Evolutionary conservation across 2,329 filamentous ascomycete genomes (phyloP), one percentile per base, ranked within the genome.

Genomic region (Basipetospora chlamydospora): DNA sequence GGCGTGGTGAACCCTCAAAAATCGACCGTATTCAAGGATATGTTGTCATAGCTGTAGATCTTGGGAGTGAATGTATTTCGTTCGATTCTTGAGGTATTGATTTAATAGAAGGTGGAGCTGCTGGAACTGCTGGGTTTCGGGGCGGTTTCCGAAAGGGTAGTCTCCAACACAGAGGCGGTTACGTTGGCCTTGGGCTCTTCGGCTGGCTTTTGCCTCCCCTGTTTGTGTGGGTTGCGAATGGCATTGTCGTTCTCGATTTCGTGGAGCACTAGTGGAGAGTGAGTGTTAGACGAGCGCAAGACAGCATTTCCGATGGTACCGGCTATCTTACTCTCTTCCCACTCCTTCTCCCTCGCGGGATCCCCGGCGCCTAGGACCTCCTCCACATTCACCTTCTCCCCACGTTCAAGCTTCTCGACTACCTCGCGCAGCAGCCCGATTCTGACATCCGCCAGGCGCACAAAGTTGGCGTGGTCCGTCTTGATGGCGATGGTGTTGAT

Each of bases 401-500:
- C 81, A 29, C 60, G 68, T 44, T 81, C 73, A 22, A 87, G 66
- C 46, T 66, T 73, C 47, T 78, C 73, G 16, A 87, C 66, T 1
- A 85, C 75, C 49, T 94, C 88, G 26, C 73, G 72, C 41, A 98
- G 57, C 21, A 85, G 52, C 3, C 67, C 70, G 43, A 98, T 81
- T 51, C 82, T 80, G 6, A 82, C 76, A 46, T 94, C 82, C 5
- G 86, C 78, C 46, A 77, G 75, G 35, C 87, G 74, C 50, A 67
- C 73, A 47, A 81, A 87, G 8, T 77, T 73, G 22, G 69, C 66
- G 50, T 77, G 80, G 35, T 87, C 78, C 47, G 81, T 82, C 48
- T 78, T 80, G 48, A 96, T 55, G 25, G 77, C 68, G 50, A 98
- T 79, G 67, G 90, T 82, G 49, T 95, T 83, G 47, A 98, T 95